These are phyloP conservation scores for Penicillium steckii DNA, from an alignment of 495 filamentous ascomycete genomes.

Conservation along the genomic window DNA sequence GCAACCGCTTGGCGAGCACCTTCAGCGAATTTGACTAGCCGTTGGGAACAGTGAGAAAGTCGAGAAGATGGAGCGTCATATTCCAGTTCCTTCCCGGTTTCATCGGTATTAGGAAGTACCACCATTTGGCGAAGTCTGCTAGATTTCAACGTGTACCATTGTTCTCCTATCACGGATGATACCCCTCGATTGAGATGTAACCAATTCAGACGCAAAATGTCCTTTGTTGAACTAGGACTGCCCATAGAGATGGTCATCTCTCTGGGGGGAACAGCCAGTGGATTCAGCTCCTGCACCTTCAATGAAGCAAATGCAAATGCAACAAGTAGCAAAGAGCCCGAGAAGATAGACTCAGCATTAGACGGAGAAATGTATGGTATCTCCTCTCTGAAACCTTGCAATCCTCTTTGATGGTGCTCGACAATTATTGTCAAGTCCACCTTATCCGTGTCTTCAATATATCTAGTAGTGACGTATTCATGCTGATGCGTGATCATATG, in stretches of 20 bases:
- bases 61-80: constrained; percentile 1
- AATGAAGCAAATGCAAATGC: neutral
- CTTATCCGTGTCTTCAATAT: neutral
- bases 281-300: neutral
- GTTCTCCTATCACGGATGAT: neutral
- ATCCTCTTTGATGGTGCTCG: constrained; percentile 15
- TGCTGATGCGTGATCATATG: constrained; percentile 5
- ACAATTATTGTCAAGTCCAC: constrained; percentile 7
- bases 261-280: neutral
- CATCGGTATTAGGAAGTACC: neutral
- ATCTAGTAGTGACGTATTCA: neutral
- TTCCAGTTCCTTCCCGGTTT: constrained; percentile 3
- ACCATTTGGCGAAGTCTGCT: constrained; percentile 7
- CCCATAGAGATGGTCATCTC: neutral
- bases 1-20: constrained; percentile 6
- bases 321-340: neutral
- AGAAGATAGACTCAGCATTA: neutral
- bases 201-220: constrained; percentile 2
- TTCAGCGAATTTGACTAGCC: constrained; percentile 2
- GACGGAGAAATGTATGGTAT: neutral
- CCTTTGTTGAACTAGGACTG: constrained; percentile 1
- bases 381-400: constrained; percentile 7
- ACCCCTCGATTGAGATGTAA: constrained; percentile 9
- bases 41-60: constrained; percentile 6
- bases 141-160: constrained; percentile 6